A percentile compares a stretch with the other conserved stretches of the same genome.
These are phyloP conservation scores for Galeopsis tetrahit DNA, from an alignment of 257 asterid species.

Conservation along the genomic window DNA sequence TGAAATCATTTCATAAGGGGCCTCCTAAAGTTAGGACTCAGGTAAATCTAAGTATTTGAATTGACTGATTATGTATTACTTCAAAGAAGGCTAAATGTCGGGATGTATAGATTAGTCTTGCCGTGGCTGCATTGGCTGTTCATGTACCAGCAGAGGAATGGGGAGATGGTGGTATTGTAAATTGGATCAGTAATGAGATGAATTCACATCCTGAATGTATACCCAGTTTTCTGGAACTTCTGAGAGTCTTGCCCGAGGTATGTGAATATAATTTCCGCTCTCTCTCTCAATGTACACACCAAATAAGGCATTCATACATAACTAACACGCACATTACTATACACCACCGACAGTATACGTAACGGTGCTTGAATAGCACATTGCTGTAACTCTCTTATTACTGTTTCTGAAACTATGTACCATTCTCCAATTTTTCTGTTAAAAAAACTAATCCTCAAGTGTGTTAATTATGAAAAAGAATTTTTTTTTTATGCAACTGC, in stretches of 20 bases:
- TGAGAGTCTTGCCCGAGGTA: slow-evolving; percentile 98
- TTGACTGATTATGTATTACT: slow-evolving; percentile 32
- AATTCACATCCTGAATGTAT: slow-evolving; percentile 85
- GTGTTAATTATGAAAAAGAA: slow-evolving; percentile 5
- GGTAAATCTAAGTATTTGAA: slow-evolving; percentile 52
- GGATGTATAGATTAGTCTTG: slow-evolving; percentile 90
- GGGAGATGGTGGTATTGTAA: slow-evolving; percentile 94
- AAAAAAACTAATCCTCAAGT: neutral
- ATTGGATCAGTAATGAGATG: slow-evolving; percentile 93
- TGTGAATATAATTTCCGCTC: neutral
- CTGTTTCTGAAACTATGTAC: slow-evolving; percentile 16
- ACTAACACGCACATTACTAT: neutral
- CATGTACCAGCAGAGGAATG: slow-evolving; percentile 93
- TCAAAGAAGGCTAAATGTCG: slow-evolving; percentile 52
- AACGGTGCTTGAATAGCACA: slow-evolving; percentile 22
- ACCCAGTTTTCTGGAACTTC: slow-evolving; percentile 96
- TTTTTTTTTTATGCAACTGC: slow-evolving; percentile 5
- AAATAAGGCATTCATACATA: neutral
- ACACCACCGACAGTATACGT: neutral
- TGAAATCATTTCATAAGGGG: slow-evolving; percentile 90
- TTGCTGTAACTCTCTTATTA: slow-evolving; percentile 3
- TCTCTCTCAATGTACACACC: slow-evolving; percentile 7
- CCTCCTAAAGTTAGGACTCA: slow-evolving; percentile 97
- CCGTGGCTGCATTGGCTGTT: slow-evolving; percentile 98
- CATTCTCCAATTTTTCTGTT: neutral